These are phyloP conservation scores for Populus nigra DNA, from an alignment of 345 rosid genomes.

Conservation along the genomic window DNA sequence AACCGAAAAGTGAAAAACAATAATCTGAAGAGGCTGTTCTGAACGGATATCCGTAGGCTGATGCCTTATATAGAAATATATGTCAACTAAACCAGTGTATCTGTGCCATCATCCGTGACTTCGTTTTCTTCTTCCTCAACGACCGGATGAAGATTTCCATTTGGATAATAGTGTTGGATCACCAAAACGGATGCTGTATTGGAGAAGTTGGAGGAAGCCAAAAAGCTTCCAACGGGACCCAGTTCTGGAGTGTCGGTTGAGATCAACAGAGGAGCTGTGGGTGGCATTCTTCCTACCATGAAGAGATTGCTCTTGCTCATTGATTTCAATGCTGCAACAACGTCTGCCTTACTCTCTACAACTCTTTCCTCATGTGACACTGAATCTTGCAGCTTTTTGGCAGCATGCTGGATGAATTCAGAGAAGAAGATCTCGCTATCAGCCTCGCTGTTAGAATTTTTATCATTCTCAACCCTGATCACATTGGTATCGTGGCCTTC, in stretches of 20 bases:
- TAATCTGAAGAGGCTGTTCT: no score
- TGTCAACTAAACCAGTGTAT: background rate
- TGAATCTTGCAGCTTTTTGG: conserved; percentile 28
- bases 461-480: background rate
- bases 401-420: conserved; percentile 20
- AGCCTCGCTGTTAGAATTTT: background rate
- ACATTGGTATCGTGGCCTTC: background rate
- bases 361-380: conserved; percentile 31
- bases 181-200: conserved; percentile 45
- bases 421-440: conserved; percentile 19
- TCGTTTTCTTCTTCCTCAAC: background rate
- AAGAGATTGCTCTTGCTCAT: conserved; percentile 39
- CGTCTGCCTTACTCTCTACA: conserved; percentile 37
- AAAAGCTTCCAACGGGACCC: conserved; percentile 46
- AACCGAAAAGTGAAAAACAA: no score
- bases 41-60: no score
- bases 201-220: conserved; percentile 46
- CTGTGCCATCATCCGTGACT: background rate
- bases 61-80: no score
- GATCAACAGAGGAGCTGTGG: conserved; percentile 24
- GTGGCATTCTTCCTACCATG: conserved; percentile 43
- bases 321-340: conserved; percentile 25
- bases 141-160: background rate
- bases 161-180: conserved; percentile 32
- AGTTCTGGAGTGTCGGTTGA: conserved; percentile 44